Percentiles rank a stretch among this genome's conserved stretches.
These are phyloP conservation scores for Melastoma candidum DNA, from an alignment of 441 rosid genomes.

Conservation along the genomic window DNA sequence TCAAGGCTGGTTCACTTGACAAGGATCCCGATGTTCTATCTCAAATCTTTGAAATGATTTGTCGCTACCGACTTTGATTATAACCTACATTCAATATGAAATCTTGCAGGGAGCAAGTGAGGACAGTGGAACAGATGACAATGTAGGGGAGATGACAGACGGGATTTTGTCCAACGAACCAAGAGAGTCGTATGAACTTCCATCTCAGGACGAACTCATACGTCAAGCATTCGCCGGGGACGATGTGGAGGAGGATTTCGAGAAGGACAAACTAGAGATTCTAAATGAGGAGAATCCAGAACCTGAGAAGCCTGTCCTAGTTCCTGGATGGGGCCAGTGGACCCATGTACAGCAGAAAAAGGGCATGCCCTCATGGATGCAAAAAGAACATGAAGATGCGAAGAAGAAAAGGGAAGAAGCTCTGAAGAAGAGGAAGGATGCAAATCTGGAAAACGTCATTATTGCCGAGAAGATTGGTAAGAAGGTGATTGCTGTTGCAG, in stretches of 20 bases:
- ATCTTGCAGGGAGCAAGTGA: conserved; percentile 31
- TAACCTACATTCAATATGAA: conserved; percentile 8
- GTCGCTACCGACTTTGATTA: neutral
- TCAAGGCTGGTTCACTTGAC: conserved; percentile 16
- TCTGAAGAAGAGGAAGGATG: conserved; percentile 75
- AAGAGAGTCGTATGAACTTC: conserved; percentile 49
- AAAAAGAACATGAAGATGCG: conserved; percentile 60
- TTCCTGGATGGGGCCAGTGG: conserved; percentile 98
- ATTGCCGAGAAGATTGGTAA: conserved; percentile 80
- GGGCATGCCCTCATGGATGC: conserved; percentile 80
- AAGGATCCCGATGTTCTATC: conserved; percentile 35
- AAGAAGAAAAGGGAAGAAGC: conserved; percentile 54
- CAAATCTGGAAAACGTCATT: conserved; percentile 62
- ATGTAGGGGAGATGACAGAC: conserved; percentile 70
- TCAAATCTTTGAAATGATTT: conserved; percentile 7
- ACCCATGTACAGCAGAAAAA: conserved; percentile 59
- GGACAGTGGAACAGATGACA: conserved; percentile 49
- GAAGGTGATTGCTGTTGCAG: conserved; percentile 33
- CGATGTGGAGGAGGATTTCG: conserved; percentile 73
- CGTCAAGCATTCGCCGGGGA: conserved; percentile 89
- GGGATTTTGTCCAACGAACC: conserved; percentile 51
- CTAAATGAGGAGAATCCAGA: conserved; percentile 69
- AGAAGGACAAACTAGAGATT: conserved; percentile 53
- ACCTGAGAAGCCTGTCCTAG: conserved; percentile 64
- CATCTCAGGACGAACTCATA: conserved; percentile 86